A percentile compares a stretch with the other conserved stretches of the same genome.
Conservation (phyloP, 805 yeast species). For the Wickerhamiella cacticola region DNA sequence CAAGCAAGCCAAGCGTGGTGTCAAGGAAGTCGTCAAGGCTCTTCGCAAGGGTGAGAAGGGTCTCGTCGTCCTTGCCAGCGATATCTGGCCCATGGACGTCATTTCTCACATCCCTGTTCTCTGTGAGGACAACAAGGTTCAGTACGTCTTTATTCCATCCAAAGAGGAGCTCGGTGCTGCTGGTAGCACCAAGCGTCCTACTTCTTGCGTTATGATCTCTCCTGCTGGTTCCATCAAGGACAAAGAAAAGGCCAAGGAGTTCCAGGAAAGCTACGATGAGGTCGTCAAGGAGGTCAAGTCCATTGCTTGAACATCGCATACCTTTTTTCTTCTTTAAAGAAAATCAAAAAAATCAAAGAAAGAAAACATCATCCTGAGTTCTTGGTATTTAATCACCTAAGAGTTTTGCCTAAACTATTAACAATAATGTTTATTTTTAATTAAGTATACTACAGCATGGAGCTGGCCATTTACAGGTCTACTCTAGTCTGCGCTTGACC, state of each 20-base stretch:
- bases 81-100: conserved; percentile 93
- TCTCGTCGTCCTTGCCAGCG: conserved; percentile 91
- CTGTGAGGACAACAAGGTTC: conserved; percentile 88
- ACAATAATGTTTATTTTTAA: not conserved
- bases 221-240: conserved; percentile 80
- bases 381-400: no score
- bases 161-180: conserved; percentile 98
- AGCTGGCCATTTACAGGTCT: not conserved
- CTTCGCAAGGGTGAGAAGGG: conserved; percentile 98
- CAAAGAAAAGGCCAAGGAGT: conserved; percentile 64
- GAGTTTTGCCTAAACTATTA: not conserved
- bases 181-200: conserved; percentile 98
- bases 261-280: conserved; percentile 86
- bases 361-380: no score
- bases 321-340: no score
- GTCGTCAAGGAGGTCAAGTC: conserved; percentile 73
- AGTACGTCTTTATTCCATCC: conserved; percentile 87
- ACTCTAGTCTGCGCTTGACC: conserved; percentile 38
- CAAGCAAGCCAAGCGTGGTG: conserved; percentile 97
- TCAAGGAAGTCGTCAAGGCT: conserved; percentile 96
- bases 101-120: conserved; percentile 94
- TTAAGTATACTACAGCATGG: not conserved
- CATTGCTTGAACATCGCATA: conserved; percentile 1
- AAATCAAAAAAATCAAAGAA: no score
- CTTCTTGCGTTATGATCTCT: conserved; percentile 92